Evolutionary conservation across 192 early-diverging fungal species (phyloP).

Genomic region (Backusella westeae): DNA sequence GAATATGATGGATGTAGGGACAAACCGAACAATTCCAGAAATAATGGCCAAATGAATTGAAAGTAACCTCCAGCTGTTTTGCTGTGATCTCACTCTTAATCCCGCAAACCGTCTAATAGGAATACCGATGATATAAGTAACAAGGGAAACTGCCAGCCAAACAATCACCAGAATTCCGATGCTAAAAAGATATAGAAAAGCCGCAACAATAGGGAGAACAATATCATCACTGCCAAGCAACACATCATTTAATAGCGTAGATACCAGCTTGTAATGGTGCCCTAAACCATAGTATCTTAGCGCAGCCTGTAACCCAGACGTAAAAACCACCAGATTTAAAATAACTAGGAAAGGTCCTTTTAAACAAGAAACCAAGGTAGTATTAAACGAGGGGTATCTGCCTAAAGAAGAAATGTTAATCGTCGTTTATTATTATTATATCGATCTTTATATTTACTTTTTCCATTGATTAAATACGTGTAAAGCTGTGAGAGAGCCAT

Average conservation of each 20-base stretch:
- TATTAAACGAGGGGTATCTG: neutral
- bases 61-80: neutral
- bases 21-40: neutral
- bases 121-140: neutral
- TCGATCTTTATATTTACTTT: neutral
- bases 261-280: neutral
- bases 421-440: too few relatives aligned
- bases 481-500: neutral
- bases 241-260: neutral
- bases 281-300: neutral
- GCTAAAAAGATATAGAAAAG: neutral
- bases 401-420: neutral
- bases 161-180: neutral
- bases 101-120: neutral
- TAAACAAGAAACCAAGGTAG: neutral
- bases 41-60: neutral
- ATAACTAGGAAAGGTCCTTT: neutral
- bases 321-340: neutral
- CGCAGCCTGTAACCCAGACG: neutral
- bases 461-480: slow-evolving; percentile 1
- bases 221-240: neutral
- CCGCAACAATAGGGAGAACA: neutral
- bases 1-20: slow-evolving; percentile 6
- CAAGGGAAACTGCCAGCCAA: neutral
- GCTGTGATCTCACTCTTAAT: neutral